Evolutionary conservation across 2,329 filamentous ascomycete species (phyloP).

Genomic region (Cadophora gregata): DNA sequence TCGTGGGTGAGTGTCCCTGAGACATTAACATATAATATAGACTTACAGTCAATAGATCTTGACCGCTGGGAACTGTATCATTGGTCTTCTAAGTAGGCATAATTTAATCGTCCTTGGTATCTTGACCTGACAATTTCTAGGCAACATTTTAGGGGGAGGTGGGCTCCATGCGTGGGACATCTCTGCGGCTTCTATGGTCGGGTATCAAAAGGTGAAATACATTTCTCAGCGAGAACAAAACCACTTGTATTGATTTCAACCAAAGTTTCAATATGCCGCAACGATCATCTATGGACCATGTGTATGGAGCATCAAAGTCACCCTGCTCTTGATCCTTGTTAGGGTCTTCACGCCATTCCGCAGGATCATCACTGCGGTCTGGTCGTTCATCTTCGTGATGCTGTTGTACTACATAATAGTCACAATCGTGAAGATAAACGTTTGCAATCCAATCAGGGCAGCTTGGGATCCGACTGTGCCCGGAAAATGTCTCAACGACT

Average conservation of each 20-base stretch:
- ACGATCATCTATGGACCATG: not conserved
- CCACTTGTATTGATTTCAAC: too few species aligned
- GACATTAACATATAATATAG: not conserved
- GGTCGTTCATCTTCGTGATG: not conserved
- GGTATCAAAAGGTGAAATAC: too few species aligned
- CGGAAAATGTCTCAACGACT: not conserved
- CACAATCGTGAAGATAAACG: not conserved
- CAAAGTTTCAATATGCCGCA: not conserved
- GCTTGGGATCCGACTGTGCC: not conserved
- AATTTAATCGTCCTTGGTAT: too few species aligned
- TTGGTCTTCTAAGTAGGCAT: too few species aligned
- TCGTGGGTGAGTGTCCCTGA: not conserved
- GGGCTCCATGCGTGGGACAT: too few species aligned
- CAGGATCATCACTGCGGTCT: not conserved
- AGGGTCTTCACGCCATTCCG: not conserved
- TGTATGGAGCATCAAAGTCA: not conserved
- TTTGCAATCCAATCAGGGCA: not conserved
- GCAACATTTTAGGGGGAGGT: too few species aligned
- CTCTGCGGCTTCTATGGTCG: too few species aligned
- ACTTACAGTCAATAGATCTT: too few species aligned
- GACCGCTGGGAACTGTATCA: too few species aligned
- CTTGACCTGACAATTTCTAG: too few species aligned
- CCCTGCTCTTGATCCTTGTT: conserved; percentile 9
- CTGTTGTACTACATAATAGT: not conserved
- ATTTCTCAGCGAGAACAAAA: too few species aligned